A percentile compares a stretch with the other conserved stretches of the same genome.
phyloP scores from a whole-genome alignment of 164 flowering plant genomes.

The Taxillus chinensis region DNA sequence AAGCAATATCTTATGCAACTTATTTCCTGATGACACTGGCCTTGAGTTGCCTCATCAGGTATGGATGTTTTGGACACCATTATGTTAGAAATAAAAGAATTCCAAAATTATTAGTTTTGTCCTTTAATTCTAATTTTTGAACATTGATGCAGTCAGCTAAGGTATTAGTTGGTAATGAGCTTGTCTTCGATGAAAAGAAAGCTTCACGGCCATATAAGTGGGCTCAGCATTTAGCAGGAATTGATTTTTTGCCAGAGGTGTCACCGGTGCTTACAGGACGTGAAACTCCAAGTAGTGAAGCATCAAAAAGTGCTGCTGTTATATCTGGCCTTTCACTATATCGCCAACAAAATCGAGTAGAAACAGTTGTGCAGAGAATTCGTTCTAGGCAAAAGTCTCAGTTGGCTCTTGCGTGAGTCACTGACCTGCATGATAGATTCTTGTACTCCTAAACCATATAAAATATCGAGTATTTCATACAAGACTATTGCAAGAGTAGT shows the following conservation, averaged over 20 bases:
- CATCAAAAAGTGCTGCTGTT: constrained; percentile 31
- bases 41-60: constrained; percentile 95
- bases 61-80: background rate
- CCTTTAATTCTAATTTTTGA: constrained; percentile 2
- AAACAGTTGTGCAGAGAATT: constrained; percentile 72
- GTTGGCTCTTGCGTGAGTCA: constrained; percentile 94
- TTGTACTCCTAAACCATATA: constrained; percentile 3
- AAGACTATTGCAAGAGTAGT: constrained; percentile 16
- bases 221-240: constrained; percentile 96
- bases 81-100: background rate
- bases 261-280: constrained; percentile 43
- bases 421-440: constrained; percentile 29
- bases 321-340: constrained; percentile 68
- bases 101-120: background rate
- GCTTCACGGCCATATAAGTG: constrained; percentile 83
- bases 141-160: constrained; percentile 67
- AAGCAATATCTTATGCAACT: constrained; percentile 63
- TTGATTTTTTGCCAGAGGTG: constrained; percentile 87
- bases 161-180: constrained; percentile 43
- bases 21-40: constrained; percentile 91
- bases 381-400: constrained; percentile 84
- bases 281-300: constrained; percentile 36
- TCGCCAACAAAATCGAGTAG: constrained; percentile 81
- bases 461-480: background rate
- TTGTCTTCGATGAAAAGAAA: constrained; percentile 55